Conservation (phyloP, 768 basidiomycete genomes). For the Clathrus columnatus region DNA sequence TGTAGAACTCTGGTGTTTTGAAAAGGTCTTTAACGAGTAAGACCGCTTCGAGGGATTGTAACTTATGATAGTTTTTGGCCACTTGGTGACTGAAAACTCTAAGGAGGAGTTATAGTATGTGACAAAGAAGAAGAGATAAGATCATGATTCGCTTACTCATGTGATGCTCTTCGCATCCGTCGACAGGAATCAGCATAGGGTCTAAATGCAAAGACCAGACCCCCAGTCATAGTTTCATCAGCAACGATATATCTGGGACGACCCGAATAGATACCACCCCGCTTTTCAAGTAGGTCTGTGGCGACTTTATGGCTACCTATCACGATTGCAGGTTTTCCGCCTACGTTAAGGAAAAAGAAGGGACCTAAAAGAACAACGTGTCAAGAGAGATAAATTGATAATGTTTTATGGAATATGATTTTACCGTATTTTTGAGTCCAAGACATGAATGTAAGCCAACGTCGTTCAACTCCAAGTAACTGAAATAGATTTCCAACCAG, state of each 20-base stretch:
- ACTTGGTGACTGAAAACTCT: slow-evolving; percentile 24
- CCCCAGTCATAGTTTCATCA: slow-evolving; percentile 24
- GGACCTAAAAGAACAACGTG: too few relatives aligned
- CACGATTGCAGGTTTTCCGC: slow-evolving; percentile 16
- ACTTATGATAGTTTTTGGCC: slow-evolving; percentile 17
- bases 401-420: too few relatives aligned
- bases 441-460: background rate
- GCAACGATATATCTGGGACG: slow-evolving; percentile 25
- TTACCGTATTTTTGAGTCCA: background rate
- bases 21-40: slow-evolving; percentile 23
- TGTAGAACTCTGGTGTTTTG: slow-evolving; percentile 14
- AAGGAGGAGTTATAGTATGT: slow-evolving; percentile 28
- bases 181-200: slow-evolving; percentile 19
- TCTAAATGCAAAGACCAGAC: slow-evolving; percentile 20
- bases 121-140: slow-evolving; percentile 17
- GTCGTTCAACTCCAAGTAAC: background rate
- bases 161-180: background rate
- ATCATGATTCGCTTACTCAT: background rate
- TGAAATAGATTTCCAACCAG: slow-evolving; percentile 2
- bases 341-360: slow-evolving; percentile 14
- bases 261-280: slow-evolving; percentile 21
- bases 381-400: too few relatives aligned
- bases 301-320: slow-evolving; percentile 19
- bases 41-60: slow-evolving; percentile 25
- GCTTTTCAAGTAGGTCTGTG: slow-evolving; percentile 19